Conservation (phyloP, 1,284 basidiomycete species). For the Sphagnurus paluster region DNA sequence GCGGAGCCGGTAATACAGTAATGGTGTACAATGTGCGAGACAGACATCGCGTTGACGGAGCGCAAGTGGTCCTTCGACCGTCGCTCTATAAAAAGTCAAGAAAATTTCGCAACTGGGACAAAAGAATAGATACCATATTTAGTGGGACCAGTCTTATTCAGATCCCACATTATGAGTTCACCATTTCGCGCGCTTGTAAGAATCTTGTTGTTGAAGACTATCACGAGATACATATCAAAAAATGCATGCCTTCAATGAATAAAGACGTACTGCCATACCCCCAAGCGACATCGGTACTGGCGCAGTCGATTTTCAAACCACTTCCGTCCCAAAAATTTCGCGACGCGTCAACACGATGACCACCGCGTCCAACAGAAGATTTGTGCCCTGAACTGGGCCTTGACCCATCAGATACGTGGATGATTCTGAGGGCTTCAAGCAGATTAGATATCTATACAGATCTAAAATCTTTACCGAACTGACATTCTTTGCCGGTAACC, state of each 20-base stretch:
- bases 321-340: constrained; percentile 74
- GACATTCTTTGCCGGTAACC: constrained; percentile 75
- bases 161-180: constrained; percentile 84
- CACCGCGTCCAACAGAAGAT: constrained; percentile 53
- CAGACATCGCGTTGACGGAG: constrained; percentile 73
- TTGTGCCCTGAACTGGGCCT: constrained; percentile 50
- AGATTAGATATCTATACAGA: constrained; percentile 7
- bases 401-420: constrained; percentile 53
- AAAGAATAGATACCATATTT: constrained; percentile 62
- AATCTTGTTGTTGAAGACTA: constrained; percentile 78
- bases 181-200: constrained; percentile 83
- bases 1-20: constrained; percentile 83
- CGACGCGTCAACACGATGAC: constrained; percentile 63
- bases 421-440: constrained; percentile 59
- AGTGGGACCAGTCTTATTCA: constrained; percentile 63
- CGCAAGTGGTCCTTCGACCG: constrained; percentile 74
- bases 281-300: constrained; percentile 82
- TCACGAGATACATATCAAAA: constrained; percentile 5
- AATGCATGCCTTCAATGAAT: neutral
- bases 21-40: constrained; percentile 59
- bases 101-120: constrained; percentile 2
- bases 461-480: constrained; percentile 24
- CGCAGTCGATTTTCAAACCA: constrained; percentile 73
- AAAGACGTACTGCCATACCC: constrained; percentile 65
- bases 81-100: constrained; percentile 48